Base-by-base conservation (phyloP, 306 rosid genomes). In the Arachis stenosperma region DNA sequence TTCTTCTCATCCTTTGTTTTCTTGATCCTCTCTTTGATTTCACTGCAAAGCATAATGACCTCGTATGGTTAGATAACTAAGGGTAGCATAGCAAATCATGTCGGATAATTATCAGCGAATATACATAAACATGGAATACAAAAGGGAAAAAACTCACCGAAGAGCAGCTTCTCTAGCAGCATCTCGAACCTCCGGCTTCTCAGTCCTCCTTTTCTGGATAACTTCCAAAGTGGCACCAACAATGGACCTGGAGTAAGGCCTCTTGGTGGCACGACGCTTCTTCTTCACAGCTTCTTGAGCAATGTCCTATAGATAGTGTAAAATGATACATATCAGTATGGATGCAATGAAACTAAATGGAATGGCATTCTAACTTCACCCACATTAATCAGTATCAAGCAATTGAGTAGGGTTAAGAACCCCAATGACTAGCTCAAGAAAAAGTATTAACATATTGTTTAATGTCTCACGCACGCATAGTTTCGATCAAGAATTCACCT, bases 1-100 rank as follows among this genome's bases (percentile, higher is more conserved):
- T 90, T 92, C 88, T 92, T 92, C 60, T 92, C 98, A 22, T 92
- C 98, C 84, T 92, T 92, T 0, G 96, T 88, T 22, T 92, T 92
- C 83, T 90, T 92, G 73, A 90, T 90, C 74, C 98, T 85, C 70
- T 92, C 98, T 75, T 92, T 92, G 27, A 92, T 88, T 74, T 92
- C 98, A 75, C 96, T 90, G 67, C 56, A 79, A 30, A 33, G 36
- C 15, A 79, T 2, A 66, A 68, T 5, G 30, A 37, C 55, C 30
- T 57, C 66, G 79, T 15, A 8, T 3, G 22, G 62, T 46, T 12
- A 69, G 60, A 46, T 60, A 33, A 33, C 37, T 33, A 33, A 33
- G 37, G 4, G 37, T 33, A 12, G 7, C 8, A 6, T 40, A 53
- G 22, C 12, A 48, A 42, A 22, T 15, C 65, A 27, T 40, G 33